Evolutionary conservation across 176 grass and related monocot genomes (phyloP), one percentile per base, ranked within the genome.

Genomic region (Stipa capillata): DNA sequence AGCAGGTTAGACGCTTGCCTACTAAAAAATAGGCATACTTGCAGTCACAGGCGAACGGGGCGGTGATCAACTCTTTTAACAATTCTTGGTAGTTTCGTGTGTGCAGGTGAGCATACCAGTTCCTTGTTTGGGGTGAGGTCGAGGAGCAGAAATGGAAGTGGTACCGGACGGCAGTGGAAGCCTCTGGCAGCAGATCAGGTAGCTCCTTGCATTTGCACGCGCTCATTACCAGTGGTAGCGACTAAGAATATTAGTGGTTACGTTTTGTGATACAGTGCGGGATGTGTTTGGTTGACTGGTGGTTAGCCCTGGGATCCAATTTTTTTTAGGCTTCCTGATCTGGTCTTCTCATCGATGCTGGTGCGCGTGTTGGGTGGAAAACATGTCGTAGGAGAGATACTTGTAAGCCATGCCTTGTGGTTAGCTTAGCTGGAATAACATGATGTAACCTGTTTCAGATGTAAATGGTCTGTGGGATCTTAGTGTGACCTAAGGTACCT

Each of bases 81-180:
- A 3, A 24, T 43, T n/a, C n/a, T n/a, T n/a, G n/a, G n/a, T n/a
- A n/a, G n/a, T 53, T 28, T 59, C 7, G 6, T 79, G 17, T 34
- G 39, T 66, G 49, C 36, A 94, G 95, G 92, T 89, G 62, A 88
- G 89, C 80, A 90, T 94, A 33, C 85, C n/a, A 82, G 57, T 98
- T 98, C 73, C 70, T 94, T 49, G 92, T 94, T 4, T 86, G 72
- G 0, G 89, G 94, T 62, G 92, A 78, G 87, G 90, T 92, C 62
- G 85, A 98, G 73, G 92, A 94, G 80, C 79, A 88, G 87, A 89
- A 85, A 74, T 90, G 87, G 95, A 92, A 44, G 16, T 89, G 79
- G 89, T 77, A 44, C 58, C 64, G 24, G 82, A 51, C 27, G 83
- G n/a, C n/a, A n/a, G 55, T 60, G n/a, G 83, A 88, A 80, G 52